Conservation (phyloP, 2,329 filamentous ascomycete species). For the Colletotrichum higginsianum region DNA sequence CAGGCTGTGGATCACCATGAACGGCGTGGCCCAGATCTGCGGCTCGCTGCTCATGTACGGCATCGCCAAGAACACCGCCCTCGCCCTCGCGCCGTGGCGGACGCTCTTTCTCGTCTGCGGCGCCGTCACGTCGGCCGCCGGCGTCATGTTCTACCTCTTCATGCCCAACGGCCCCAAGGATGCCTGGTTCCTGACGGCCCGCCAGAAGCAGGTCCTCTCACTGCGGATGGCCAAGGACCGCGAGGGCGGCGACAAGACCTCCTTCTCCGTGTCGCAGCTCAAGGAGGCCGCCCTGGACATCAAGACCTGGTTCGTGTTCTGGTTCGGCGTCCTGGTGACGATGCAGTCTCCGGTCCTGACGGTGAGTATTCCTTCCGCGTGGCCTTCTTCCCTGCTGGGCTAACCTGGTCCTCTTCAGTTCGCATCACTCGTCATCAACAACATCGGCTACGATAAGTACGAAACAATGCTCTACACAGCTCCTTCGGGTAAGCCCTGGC, state of each 20-base stretch:
- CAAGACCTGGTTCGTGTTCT: slow-evolving; percentile 61
- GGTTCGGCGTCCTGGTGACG: slow-evolving; percentile 62
- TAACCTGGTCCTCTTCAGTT: slow-evolving; percentile 50
- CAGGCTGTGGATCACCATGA: slow-evolving; percentile 51
- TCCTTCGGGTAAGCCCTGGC: slow-evolving; percentile 51
- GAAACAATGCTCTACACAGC: slow-evolving; percentile 63
- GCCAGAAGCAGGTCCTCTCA: slow-evolving; percentile 59
- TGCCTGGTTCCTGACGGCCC: slow-evolving; percentile 64
- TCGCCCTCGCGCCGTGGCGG: slow-evolving; percentile 61
- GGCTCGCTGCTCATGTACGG: slow-evolving; percentile 52
- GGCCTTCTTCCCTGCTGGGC: fast-evolving
- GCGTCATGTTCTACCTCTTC: slow-evolving; percentile 60
- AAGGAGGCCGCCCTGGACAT: slow-evolving; percentile 59
- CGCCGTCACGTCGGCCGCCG: slow-evolving; percentile 59
- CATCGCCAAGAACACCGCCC: slow-evolving; percentile 58
- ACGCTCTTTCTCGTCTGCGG: slow-evolving; percentile 65
- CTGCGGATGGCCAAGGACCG: slow-evolving; percentile 51
- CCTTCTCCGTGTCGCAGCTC: slow-evolving; percentile 60
- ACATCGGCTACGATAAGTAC: slow-evolving; percentile 59
- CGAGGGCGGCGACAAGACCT: slow-evolving; percentile 55
- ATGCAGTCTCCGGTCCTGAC: slow-evolving; percentile 62
- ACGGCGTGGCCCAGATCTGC: slow-evolving; percentile 48
- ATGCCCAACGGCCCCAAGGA: slow-evolving; percentile 63
- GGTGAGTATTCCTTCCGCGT: slow-evolving; percentile 39
- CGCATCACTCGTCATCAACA: slow-evolving; percentile 64